Evolutionary conservation across 2,329 filamentous ascomycete genomes (phyloP), one percentile per base, ranked within the genome.

Genomic region (Aphanocladium album): DNA sequence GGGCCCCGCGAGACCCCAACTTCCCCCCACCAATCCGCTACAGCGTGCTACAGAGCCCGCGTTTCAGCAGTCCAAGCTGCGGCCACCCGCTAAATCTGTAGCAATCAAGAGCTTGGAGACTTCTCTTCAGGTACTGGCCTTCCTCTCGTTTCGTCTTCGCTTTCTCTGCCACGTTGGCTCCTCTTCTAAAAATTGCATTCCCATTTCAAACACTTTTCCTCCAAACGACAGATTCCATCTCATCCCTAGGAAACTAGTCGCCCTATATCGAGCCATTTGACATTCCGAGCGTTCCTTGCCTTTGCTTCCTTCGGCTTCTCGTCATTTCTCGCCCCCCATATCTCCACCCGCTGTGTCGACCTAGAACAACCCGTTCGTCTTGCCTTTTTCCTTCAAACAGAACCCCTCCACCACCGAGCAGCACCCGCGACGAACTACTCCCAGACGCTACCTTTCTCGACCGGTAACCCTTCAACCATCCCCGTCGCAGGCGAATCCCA

Each of bases 121-220:
- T 33, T 35, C 8, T 12, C 23, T n/a, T n/a, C n/a, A n/a, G 14
- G 7, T 27, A 21, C 23, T 21, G 7, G 35, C 23, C 41, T 41
- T 21, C 33, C 33, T 57, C 54, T 55, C 47, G 56, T 58, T 58
- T 58, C 56, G 56, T 30, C 33, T 41, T 50, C 33, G 56, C 43
- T 51, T 58, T 46, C 46, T 37, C 53, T 27, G 27, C 56, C 37
- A 27, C 45, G 27, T 54, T 27, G 23, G 27, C 37, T 39, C 35
- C n/a, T 50, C 19, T 46, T 47, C 19, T 14, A 41, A 23, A 30
- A 35, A 37, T n/a, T 11, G 8, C 19, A 12, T 46, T 25, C 27
- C 27, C n/a, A 14, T 47, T 30, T 23, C 23, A 33, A 5, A 11
- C 46, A 11, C 33, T 35, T 35, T 35, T 35, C 33, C 12, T 12